Evolutionary conservation across 306 rosid genomes (phyloP), one percentile per base, ranked within the genome.

Genomic region (Prunus campanulata): DNA sequence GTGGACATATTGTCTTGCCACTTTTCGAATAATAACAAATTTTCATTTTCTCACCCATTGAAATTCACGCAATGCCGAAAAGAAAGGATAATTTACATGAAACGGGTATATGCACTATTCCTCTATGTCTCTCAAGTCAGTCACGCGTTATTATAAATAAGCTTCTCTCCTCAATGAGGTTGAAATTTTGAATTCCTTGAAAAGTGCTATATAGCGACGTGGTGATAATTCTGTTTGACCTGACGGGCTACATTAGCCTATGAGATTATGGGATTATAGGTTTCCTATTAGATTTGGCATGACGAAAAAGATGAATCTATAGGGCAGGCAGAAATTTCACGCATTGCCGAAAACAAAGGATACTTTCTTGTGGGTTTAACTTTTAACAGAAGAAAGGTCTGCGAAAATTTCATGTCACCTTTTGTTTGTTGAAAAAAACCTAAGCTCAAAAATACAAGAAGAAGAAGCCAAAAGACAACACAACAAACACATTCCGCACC

Each of bases 381-480:
- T 35, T 65, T 35, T 65, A 3, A 65, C 27, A 35, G 49, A 35
- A 65, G 50, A 65, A 65, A 32, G 15, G 15, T 35, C 2, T 9
- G 70, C 1, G 39, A 35, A 19, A 65, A 35, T 4, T 4, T 63
- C 19, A 49, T 22, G 25, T 9, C 49, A 35, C 27, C 13, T 18
- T 39, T 19, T 35, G 6, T 65, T 65, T n/a, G n/a, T 32, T 35
- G 70, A 65, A 19, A 65, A 65, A 65, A 65, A 19, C 27, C 27
- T 18, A 67, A 44, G 52, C 54, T 3, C 54, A 46, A 19, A 47
- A 61, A 39, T 60, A 47, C 70, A 61, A 27, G 2, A 14, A 39
- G 42, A 72, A 72, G 25, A 72, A 14, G 66, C 68, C 77, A 57
- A 72, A 39, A 19, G 30, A 27, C 70, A 46, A 61, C 14, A 61